A percentile compares a stretch with the other conserved stretches of the same genome.
Evolutionary conservation across 305 asterid genomes (phyloP).

Genomic region (Salvia sclarea): DNA sequence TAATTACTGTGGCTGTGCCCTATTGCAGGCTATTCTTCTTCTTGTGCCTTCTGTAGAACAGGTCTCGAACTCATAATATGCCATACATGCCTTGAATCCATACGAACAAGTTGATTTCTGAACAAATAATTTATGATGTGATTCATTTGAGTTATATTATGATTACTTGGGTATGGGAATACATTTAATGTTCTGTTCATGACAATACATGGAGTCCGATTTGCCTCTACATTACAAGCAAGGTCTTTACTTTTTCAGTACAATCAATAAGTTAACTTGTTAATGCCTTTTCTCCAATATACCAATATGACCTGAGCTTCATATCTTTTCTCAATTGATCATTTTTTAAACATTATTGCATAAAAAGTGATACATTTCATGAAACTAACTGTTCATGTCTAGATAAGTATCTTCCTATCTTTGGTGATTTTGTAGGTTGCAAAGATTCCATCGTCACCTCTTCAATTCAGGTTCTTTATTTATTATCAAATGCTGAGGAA

Average conservation of each 20-base stretch:
- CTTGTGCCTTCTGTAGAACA: no score
- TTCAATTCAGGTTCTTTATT: constrained; percentile 82
- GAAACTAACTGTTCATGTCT: constrained; percentile 19
- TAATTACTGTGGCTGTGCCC: no score
- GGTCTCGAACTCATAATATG: no score
- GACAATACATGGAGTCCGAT: not conserved
- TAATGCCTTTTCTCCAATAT: not conserved
- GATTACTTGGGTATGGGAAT: not conserved
- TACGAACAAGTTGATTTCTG: not conserved
- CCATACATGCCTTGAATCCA: constrained; percentile 19
- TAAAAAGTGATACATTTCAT: not conserved
- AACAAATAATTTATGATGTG: not conserved
- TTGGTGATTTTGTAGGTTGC: constrained; percentile 55
- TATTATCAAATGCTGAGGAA: constrained; percentile 68
- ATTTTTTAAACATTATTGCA: constrained; percentile 9
- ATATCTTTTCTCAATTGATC: not conserved
- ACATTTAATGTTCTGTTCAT: not conserved
- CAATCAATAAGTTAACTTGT: not conserved
- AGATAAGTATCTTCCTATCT: not conserved
- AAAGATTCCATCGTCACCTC: constrained; percentile 75
- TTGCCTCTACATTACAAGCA: not conserved
- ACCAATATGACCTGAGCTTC: constrained; percentile 9
- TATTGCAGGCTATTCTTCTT: no score
- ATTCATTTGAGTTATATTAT: not conserved
- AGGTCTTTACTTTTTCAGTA: not conserved